A percentile compares a stretch with the other conserved stretches of the same genome.
phyloP scores from a whole-genome alignment of 768 basidiomycete species.

The Neoboletus brunneissimus region DNA sequence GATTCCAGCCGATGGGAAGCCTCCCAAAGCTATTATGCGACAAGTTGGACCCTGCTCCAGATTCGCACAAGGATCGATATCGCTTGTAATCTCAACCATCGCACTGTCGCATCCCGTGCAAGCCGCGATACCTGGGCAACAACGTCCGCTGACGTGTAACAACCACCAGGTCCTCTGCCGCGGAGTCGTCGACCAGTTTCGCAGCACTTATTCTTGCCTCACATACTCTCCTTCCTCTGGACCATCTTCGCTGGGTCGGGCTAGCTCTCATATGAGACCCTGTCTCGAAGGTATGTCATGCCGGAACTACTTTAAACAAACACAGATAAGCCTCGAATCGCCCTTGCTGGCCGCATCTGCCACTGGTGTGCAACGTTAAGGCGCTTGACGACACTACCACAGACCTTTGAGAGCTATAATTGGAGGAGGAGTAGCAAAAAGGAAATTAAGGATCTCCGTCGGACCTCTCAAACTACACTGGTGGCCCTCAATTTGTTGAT shows the following conservation, averaged over 20 bases:
- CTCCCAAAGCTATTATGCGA: background rate
- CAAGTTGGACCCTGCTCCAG: background rate
- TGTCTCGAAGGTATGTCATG: background rate
- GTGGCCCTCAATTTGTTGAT: background rate
- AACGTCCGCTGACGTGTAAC: slow-evolving; percentile 5
- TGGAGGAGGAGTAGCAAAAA: background rate
- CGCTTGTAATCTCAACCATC: background rate
- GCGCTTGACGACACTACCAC: too few relatives aligned
- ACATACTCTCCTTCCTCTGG: background rate
- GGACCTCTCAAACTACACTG: background rate
- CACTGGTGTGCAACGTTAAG: background rate
- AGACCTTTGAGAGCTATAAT: background rate
- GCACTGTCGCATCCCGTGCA: background rate
- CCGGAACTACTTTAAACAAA: slow-evolving; percentile 2
- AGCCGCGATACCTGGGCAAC: slow-evolving; percentile 1
- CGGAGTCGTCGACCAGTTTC: background rate
- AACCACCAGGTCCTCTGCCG: background rate
- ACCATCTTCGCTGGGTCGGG: background rate
- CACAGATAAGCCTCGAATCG: background rate
- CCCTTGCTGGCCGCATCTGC: background rate
- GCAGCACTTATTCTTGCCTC: background rate
- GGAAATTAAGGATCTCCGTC: background rate
- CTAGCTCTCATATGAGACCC: background rate
- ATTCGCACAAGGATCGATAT: background rate
- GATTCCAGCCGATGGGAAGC: background rate